phyloP scores from a whole-genome alignment of 2,329 filamentous ascomycete genomes.

The Xylariaceae sp. region DNA sequence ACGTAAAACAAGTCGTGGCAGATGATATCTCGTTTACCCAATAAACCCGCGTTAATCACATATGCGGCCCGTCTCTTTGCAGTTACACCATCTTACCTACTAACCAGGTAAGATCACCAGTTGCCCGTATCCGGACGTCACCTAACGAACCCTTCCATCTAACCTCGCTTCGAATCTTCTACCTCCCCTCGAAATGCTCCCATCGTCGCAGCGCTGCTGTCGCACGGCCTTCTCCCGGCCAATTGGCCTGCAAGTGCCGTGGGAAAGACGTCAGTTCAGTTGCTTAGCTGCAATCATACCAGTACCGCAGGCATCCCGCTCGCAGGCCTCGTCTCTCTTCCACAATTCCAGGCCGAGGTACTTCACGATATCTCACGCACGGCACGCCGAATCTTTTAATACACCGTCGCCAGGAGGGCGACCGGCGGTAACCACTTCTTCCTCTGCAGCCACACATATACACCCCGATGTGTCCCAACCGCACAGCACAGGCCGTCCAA shows the following conservation, averaged over 20 bases:
- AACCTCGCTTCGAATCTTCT: background rate
- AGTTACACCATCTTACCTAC: no score
- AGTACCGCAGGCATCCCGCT: background rate
- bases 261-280: background rate
- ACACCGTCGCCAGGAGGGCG: background rate
- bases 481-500: constrained; percentile 21
- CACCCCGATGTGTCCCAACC: background rate
- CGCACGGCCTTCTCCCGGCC: constrained; percentile 9
- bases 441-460: background rate
- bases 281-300: background rate
- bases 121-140: no score
- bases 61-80: no score
- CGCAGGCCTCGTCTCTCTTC: background rate
- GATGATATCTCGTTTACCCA: no score
- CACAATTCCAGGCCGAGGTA: constrained; percentile 3
- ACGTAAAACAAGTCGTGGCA: no score
- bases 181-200: constrained; percentile 12
- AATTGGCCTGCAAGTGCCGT: background rate
- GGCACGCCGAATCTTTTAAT: constrained; percentile 2
- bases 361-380: constrained; percentile 10
- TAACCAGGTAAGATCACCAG: no score
- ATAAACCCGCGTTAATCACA: no score
- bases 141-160: background rate
- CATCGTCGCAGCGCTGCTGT: constrained; percentile 13
- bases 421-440: background rate